Conservation (phyloP, 2,329 filamentous ascomycete genomes). For the Coniochaeta hoffmannii region DNA sequence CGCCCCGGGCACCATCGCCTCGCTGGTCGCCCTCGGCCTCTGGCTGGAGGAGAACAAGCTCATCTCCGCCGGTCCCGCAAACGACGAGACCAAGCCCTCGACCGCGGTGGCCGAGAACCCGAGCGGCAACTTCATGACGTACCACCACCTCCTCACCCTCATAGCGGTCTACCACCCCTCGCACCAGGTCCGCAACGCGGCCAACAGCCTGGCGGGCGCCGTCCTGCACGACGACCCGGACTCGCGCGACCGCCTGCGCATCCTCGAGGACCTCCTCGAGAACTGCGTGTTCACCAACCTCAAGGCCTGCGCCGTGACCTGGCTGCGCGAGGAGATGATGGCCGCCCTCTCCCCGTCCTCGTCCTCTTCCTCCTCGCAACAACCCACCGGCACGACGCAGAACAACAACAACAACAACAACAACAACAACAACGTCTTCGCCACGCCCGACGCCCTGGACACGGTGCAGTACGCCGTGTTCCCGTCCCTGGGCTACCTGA, state of each 20-base stretch:
- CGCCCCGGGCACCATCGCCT: slow-evolving; percentile 49
- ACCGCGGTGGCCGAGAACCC: slow-evolving; percentile 10
- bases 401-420: background rate
- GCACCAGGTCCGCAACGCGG: slow-evolving; percentile 46
- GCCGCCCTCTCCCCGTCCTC: slow-evolving; percentile 22
- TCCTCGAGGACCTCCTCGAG: slow-evolving; percentile 57
- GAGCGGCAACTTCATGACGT: slow-evolving; percentile 46
- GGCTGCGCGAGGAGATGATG: slow-evolving; percentile 57
- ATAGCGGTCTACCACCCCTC: slow-evolving; percentile 50
- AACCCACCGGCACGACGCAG: background rate
- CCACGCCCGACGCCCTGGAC: slow-evolving; percentile 47
- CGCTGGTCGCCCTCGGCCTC: slow-evolving; percentile 51
- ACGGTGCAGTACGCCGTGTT: slow-evolving; percentile 56
- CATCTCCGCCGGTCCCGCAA: slow-evolving; percentile 25
- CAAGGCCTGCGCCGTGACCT: slow-evolving; percentile 55
- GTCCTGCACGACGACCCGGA: slow-evolving; percentile 53
- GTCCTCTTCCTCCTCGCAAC: no score
- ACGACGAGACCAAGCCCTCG: slow-evolving; percentile 17
- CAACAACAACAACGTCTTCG: slow-evolving; percentile 30
- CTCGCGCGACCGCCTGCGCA: slow-evolving; percentile 49
- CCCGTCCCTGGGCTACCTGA: slow-evolving; percentile 43
- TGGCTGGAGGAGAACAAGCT: slow-evolving; percentile 47
- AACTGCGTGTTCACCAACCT: slow-evolving; percentile 57
- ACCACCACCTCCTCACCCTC: slow-evolving; percentile 52
- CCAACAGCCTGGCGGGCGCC: slow-evolving; percentile 43